Percentiles rank a stretch among this genome's conserved stretches.
Conservation (phyloP, 345 rosid species). For the Eutrema heterophyllum region DNA sequence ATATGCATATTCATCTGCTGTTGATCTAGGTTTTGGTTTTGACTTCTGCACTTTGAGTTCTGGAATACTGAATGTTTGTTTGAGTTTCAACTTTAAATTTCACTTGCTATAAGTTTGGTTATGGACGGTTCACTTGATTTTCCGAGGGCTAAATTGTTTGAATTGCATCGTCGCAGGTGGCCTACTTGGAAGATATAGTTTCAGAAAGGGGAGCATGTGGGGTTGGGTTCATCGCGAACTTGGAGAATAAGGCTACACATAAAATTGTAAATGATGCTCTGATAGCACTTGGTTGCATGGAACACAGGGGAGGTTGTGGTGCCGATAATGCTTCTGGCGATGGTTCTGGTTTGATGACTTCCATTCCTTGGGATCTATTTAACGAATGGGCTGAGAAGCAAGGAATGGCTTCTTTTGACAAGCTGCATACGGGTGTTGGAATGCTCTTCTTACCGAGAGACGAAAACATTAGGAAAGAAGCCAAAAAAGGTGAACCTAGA, state of each 20-base stretch:
- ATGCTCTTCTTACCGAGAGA: constrained; percentile 86
- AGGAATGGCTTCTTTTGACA: constrained; percentile 75
- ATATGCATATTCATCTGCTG: background rate
- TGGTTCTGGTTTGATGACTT: constrained; percentile 95
- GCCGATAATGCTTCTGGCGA: constrained; percentile 98
- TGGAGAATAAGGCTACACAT: constrained; percentile 86
- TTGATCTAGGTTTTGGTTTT: constrained; percentile 19
- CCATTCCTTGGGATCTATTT: constrained; percentile 93
- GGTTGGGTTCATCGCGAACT: constrained; percentile 91
- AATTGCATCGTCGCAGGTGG: constrained; percentile 43
- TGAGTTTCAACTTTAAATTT: background rate
- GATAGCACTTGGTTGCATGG: constrained; percentile 95
- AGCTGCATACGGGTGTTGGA: constrained; percentile 86
- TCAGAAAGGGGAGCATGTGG: constrained; percentile 97
- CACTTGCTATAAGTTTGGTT: background rate
- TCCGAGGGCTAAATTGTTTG: background rate
- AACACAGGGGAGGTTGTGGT: constrained; percentile 99
- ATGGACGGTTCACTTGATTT: background rate
- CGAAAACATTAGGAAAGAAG: constrained; percentile 51
- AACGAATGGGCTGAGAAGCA: constrained; percentile 69
- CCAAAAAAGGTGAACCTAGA: constrained; percentile 64
- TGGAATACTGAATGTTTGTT: background rate
- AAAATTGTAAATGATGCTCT: constrained; percentile 71
- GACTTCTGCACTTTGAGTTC: background rate
- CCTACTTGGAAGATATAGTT: constrained; percentile 77